phyloP scores from a whole-genome alignment of 2,329 filamentous ascomycete genomes.

The Trichoderma atrobrunneum region DNA sequence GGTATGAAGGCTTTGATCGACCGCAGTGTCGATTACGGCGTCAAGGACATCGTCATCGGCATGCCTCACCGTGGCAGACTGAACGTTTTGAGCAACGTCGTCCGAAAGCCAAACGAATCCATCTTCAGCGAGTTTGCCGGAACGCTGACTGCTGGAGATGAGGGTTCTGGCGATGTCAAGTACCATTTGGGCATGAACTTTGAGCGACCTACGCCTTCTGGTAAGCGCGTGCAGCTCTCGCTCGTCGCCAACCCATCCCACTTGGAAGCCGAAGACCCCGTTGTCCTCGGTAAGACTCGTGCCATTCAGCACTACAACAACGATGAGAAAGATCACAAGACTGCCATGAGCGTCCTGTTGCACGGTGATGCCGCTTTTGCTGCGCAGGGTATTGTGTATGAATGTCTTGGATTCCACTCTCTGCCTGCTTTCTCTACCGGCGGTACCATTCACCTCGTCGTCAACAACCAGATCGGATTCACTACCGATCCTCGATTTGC shows the following conservation, averaged over 20 bases:
- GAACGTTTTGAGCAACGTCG: constrained; percentile 97
- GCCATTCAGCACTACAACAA: constrained; percentile 99
- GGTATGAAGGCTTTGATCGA: constrained; percentile 99
- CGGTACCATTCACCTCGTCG: constrained; percentile 92
- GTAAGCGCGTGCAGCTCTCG: constrained; percentile 98
- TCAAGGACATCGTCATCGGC: constrained; percentile 98
- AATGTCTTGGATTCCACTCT: constrained; percentile 96
- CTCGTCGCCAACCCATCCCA: constrained; percentile 98
- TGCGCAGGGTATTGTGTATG: constrained; percentile 95
- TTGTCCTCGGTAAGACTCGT: constrained; percentile 94
- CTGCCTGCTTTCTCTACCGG: constrained; percentile 95
- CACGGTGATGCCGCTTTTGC: constrained; percentile 98
- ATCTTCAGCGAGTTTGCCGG: constrained; percentile 99
- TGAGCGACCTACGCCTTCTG: constrained; percentile 94
- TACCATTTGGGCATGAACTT: constrained; percentile 99
- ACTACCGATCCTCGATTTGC: constrained; percentile 97
- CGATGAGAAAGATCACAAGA: constrained; percentile 83
- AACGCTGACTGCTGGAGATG: constrained; percentile 80
- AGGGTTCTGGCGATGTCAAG: constrained; percentile 98
- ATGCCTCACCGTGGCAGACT: constrained; percentile 99
- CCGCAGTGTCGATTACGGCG: constrained; percentile 94
- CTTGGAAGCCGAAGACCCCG: constrained; percentile 95
- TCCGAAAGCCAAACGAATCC: constrained; percentile 98
- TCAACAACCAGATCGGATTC: constrained; percentile 99
- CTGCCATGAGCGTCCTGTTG: constrained; percentile 91